Base-by-base conservation (phyloP, 73 alveolate genomes). In the Stentor coeruleus region DNA sequence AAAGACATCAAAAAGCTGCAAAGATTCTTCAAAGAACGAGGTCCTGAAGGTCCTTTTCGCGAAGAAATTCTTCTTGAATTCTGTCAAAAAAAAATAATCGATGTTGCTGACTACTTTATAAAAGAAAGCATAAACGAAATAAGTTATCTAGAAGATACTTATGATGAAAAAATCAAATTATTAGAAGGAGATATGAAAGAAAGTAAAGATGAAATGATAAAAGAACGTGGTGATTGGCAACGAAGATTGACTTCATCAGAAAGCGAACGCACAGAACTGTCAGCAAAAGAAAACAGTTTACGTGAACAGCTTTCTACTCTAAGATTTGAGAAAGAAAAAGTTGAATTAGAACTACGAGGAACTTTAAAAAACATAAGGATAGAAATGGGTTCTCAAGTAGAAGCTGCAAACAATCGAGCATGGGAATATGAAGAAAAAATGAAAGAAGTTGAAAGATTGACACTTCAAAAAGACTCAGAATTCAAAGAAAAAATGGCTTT, bases 401-500 rank as follows among this genome's bases (percentile, higher is more conserved):
- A 66, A 2, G 14, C 38, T 28, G 82, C 84, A 39, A 93, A 89
- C 82, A 42, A 80, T 33, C 86, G 87, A 76, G 74, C 88, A 1
- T 55, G 76, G 33, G 76, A 82, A 33, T 83, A 84, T 20, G 98
- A 96, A 81, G 95, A 88, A 79, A 74, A 38, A 39, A 76, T 77
- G 83, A 91, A 84, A 75, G 98, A 96, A 33, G 85, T 93, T 35
- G 93, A 94, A 49, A 89, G 98, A 73, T 83, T 85, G 49, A 59
- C 35, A 15, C 14, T 15, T 30, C 49, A 66, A 1, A 66, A 66
- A 28, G 59, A 66, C n/a, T 20, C 59, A 15, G 81, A 66, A 66
- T 66, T 92, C 28, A 92, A 93, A 57, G 92, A 93, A 85, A 96
- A 93, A 77, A 89, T 88, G 60, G 99, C 99, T 1, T 84, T 94